Conservation (phyloP, 2,329 filamentous ascomycete genomes). For the Neonectria ditissima region DNA sequence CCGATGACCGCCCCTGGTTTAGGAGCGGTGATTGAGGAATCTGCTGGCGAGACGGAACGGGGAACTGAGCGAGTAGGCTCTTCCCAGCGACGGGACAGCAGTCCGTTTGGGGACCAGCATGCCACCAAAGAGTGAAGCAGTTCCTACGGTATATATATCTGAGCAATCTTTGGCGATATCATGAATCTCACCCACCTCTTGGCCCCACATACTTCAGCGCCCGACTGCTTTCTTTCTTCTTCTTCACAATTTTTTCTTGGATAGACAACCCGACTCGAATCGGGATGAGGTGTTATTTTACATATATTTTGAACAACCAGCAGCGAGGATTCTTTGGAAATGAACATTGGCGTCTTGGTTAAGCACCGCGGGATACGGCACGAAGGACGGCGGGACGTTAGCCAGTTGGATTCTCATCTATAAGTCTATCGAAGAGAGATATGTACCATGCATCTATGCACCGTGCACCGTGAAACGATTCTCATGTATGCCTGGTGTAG, state of each 20-base stretch:
- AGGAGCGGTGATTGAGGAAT: constrained; percentile 67
- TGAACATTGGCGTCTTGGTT: constrained; percentile 47
- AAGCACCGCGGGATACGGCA: constrained; percentile 44
- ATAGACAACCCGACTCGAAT: constrained; percentile 36
- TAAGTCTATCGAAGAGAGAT: constrained; percentile 46
- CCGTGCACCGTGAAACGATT: neutral
- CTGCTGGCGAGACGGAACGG: constrained; percentile 53
- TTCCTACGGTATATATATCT: constrained; percentile 30
- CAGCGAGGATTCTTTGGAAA: constrained; percentile 37
- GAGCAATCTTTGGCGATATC: constrained; percentile 31
- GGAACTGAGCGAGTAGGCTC: constrained; percentile 41
- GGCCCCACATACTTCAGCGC: constrained; percentile 23
- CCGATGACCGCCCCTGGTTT: constrained; percentile 58
- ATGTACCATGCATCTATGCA: constrained; percentile 28
- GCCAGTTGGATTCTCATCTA: constrained; percentile 37
- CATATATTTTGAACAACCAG: constrained; percentile 36
- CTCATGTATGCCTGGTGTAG: neutral
- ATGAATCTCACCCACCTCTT: constrained; percentile 36
- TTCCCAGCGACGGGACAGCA: constrained; percentile 50
- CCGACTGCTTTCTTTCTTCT: constrained; percentile 30
- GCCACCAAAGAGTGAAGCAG: constrained; percentile 61
- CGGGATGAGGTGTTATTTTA: constrained; percentile 42
- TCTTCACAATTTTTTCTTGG: constrained; percentile 43
- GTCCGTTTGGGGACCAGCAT: constrained; percentile 70
- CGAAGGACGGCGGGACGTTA: constrained; percentile 45